Conservation (phyloP, 208 protist genomes). For the Leishmania mexicana region DNA sequence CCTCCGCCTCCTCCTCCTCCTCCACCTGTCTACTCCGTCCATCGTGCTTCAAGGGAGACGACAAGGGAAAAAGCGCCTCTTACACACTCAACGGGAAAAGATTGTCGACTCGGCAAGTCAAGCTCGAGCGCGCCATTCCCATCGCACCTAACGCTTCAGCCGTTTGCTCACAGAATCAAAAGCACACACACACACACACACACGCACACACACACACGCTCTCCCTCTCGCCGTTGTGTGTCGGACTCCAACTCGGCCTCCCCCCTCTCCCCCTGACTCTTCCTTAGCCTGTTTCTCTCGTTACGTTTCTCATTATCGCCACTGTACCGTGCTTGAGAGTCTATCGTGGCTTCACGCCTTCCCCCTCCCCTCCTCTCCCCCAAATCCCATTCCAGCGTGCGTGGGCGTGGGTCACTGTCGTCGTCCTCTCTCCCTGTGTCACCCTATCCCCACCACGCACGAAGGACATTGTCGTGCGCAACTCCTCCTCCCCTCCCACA, state of each 20-base stretch:
- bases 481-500: not conserved
- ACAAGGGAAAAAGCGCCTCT: not conserved
- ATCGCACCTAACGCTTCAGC: not conserved
- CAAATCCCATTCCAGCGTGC: not conserved
- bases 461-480: not conserved
- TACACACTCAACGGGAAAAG: not conserved
- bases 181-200: not conserved
- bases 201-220: too few species aligned
- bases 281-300: not conserved
- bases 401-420: not conserved
- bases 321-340: not conserved
- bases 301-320: not conserved
- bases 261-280: not conserved
- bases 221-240: not conserved
- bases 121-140: not conserved
- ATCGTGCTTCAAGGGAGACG: not conserved
- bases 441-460: not conserved
- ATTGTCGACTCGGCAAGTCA: not conserved
- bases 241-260: not conserved
- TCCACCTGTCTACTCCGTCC: not conserved
- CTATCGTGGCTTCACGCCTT: not conserved
- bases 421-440: too few species aligned
- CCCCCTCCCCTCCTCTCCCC: not conserved
- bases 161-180: not conserved
- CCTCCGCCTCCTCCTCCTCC: not conserved